Percentiles rank a stretch among this genome's conserved stretches.
Evolutionary conservation across 495 filamentous ascomycete genomes (phyloP).

Genomic region (Thermothielavioides terrestris): DNA sequence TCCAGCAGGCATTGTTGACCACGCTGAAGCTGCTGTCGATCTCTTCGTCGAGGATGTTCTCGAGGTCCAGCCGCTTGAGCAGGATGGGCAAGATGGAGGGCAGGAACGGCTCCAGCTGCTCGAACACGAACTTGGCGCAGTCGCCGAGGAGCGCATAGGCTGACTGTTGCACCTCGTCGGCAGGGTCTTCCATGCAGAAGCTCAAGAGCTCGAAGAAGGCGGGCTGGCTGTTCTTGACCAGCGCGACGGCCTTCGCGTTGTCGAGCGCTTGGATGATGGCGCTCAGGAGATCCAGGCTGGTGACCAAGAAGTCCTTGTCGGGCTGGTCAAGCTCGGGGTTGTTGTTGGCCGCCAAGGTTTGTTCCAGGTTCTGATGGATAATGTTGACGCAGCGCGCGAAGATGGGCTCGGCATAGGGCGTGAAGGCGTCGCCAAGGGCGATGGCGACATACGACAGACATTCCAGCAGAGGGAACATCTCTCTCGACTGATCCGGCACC

Average conservation of each 20-base stretch:
- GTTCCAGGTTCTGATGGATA: constrained; percentile 82
- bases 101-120: constrained; percentile 67
- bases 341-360: constrained; percentile 53
- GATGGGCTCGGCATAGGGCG: constrained; percentile 73
- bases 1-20: constrained; percentile 98
- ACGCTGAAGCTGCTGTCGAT: constrained; percentile 75
- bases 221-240: constrained; percentile 66
- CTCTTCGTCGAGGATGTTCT: constrained; percentile 63
- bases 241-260: constrained; percentile 58
- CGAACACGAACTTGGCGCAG: constrained; percentile 91
- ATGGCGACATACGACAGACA: constrained; percentile 91
- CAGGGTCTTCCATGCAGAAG: constrained; percentile 87
- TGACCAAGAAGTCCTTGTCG: constrained; percentile 95
- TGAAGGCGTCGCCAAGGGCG: constrained; percentile 73
- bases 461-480: constrained; percentile 89
- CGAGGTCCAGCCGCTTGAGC: constrained; percentile 79
- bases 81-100: constrained; percentile 65
- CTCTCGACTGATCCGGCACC: constrained; percentile 79
- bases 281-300: constrained; percentile 89
- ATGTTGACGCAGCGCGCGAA: constrained; percentile 82
- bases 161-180: constrained; percentile 91
- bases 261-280: constrained; percentile 90
- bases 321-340: constrained; percentile 66
- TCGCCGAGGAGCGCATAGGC: constrained; percentile 93
- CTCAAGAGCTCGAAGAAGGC: constrained; percentile 82